These are phyloP conservation scores for Rhodotorula glutinis DNA, from an alignment of 1,284 basidiomycete genomes.

Conservation along the genomic window DNA sequence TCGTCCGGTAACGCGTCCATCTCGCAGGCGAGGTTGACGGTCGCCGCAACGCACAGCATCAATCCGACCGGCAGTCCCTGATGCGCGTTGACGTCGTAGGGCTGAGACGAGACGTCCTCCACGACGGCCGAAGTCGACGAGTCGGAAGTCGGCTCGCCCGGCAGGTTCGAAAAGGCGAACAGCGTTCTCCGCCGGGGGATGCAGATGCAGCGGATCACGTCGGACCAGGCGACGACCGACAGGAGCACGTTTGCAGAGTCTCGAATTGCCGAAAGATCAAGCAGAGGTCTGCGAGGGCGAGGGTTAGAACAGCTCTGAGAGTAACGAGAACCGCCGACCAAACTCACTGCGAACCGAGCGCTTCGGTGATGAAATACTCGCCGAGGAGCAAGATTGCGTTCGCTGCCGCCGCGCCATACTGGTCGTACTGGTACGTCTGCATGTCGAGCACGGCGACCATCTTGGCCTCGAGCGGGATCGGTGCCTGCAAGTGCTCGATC, in stretches of 20 bases:
- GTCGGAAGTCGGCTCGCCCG: slow-evolving; percentile 19
- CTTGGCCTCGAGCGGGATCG: slow-evolving; percentile 35
- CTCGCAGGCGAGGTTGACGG: slow-evolving; percentile 26
- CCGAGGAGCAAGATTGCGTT: slow-evolving; percentile 30
- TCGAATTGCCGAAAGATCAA: slow-evolving; percentile 16
- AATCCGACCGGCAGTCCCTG: slow-evolving; percentile 32
- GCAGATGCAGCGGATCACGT: slow-evolving; percentile 24
- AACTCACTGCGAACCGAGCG: slow-evolving; percentile 22
- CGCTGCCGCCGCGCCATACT: slow-evolving; percentile 24
- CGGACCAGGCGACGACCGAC: slow-evolving; percentile 28
- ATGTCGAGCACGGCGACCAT: slow-evolving; percentile 30
- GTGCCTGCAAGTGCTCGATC: slow-evolving; percentile 29
- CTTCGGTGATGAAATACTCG: slow-evolving; percentile 28
- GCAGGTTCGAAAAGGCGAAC: slow-evolving; percentile 25
- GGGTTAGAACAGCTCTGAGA: background rate
- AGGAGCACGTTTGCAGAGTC: slow-evolving; percentile 19
- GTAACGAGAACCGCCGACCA: too few species aligned
- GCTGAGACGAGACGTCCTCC: slow-evolving; percentile 1
- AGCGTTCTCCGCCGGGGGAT: slow-evolving; percentile 24
- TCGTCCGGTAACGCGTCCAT: slow-evolving; percentile 22
- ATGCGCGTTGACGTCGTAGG: slow-evolving; percentile 13
- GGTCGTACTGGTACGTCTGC: slow-evolving; percentile 31
- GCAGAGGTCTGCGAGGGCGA: slow-evolving; percentile 5
- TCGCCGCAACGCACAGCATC: slow-evolving; percentile 33
- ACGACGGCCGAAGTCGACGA: slow-evolving; percentile 11